A percentile compares a stretch with the other conserved stretches of the same genome.
Evolutionary conservation across 1,284 basidiomycete species (phyloP).

Genomic region (Ganoderma sp.): DNA sequence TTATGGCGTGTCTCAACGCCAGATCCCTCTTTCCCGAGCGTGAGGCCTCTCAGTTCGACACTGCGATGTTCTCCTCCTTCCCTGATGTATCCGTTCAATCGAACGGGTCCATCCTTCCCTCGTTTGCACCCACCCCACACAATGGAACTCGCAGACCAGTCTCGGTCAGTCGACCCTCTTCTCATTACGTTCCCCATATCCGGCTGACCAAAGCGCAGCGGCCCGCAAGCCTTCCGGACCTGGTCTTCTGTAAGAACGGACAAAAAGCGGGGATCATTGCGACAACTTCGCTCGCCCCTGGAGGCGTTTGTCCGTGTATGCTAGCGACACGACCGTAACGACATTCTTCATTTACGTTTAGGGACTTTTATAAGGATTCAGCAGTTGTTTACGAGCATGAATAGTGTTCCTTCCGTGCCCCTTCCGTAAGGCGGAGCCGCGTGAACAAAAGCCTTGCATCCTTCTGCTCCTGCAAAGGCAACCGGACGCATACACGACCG

Average conservation of each 20-base stretch:
- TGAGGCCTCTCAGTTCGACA: constrained; percentile 22
- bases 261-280: constrained; percentile 12
- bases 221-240: constrained; percentile 26
- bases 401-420: not conserved
- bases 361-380: not conserved
- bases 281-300: constrained; percentile 11
- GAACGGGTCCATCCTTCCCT: constrained; percentile 24
- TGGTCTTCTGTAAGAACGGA: constrained; percentile 28
- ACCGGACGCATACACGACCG: not conserved
- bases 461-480: not conserved
- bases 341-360: constrained; percentile 1
- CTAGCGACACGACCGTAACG: constrained; percentile 24
- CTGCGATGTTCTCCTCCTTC: constrained; percentile 29
- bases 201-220: constrained; percentile 12
- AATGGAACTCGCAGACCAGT: constrained; percentile 15
- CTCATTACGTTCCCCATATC: not conserved
- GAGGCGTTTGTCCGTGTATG: constrained; percentile 27
- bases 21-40: constrained; percentile 23
- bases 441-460: not conserved
- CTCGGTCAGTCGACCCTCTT: constrained; percentile 16
- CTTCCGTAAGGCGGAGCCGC: not conserved
- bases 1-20: constrained; percentile 31
- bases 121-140: constrained; percentile 20
- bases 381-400: constrained; percentile 1
- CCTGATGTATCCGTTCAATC: constrained; percentile 31